phyloP scores from a whole-genome alignment of 225 moss, liverwort and hornwort genomes.

The Straminergon stramineum region DNA sequence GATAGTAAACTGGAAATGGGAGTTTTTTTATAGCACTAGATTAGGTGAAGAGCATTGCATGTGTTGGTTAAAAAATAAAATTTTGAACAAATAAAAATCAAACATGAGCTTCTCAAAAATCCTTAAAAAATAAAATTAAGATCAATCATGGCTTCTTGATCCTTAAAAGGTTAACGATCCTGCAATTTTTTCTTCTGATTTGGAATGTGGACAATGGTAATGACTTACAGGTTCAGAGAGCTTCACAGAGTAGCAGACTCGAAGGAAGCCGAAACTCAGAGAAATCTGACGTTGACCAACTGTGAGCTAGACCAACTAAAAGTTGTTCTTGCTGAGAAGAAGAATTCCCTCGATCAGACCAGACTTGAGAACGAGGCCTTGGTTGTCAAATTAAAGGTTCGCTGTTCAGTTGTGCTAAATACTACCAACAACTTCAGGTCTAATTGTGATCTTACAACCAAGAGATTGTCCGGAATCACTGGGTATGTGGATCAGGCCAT shows the following conservation, averaged over 20 bases:
- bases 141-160: neutral
- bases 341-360: conserved; percentile 30
- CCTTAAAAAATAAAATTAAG: neutral
- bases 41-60: neutral
- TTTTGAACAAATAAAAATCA: neutral
- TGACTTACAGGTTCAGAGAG: conserved; percentile 35
- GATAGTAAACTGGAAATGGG: neutral
- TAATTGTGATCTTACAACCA: neutral
- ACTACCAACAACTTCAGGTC: neutral
- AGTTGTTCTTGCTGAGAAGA: conserved; percentile 36
- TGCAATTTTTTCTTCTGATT: neutral
- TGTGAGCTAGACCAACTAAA: conserved; percentile 55
- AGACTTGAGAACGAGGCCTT: conserved; percentile 48
- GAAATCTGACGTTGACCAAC: conserved; percentile 29
- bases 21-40: neutral
- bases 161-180: neutral
- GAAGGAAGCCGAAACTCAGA: conserved; percentile 39
- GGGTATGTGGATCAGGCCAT: neutral
- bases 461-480: neutral
- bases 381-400: conserved; percentile 43
- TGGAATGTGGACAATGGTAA: neutral
- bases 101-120: neutral
- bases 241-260: conserved; percentile 38
- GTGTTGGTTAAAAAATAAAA: neutral
- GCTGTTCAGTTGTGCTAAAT: neutral